These are phyloP conservation scores for Endothia cerciana DNA, from an alignment of 2,329 filamentous ascomycete species.

Conservation along the genomic window DNA sequence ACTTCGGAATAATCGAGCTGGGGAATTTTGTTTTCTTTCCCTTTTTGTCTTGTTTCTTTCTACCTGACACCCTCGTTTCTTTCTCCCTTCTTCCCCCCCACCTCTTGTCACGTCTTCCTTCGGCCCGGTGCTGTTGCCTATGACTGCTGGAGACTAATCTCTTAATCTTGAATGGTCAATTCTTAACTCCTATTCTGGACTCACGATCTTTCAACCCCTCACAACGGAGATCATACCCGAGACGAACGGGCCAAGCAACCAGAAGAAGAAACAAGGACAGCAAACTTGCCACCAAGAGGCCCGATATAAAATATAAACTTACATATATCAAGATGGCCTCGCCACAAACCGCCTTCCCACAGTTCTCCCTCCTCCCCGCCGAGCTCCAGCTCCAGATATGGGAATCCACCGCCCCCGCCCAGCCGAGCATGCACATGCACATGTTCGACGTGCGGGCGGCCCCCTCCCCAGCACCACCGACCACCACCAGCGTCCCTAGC, in stretches of 20 bases:
- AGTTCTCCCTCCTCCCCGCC: slow-evolving; percentile 31
- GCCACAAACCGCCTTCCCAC: slow-evolving; percentile 22
- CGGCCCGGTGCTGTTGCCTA: slow-evolving; percentile 15
- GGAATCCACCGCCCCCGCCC: slow-evolving; percentile 28
- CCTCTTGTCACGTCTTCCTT: neutral
- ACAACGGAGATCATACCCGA: too few species aligned
- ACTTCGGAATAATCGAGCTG: neutral
- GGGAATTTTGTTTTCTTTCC: neutral
- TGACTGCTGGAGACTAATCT: slow-evolving; percentile 5
- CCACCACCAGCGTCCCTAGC: neutral
- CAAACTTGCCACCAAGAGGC: too few species aligned
- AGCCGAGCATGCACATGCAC: slow-evolving; percentile 34
- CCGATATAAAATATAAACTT: too few species aligned
- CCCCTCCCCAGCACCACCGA: neutral
- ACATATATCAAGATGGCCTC: slow-evolving; percentile 17
- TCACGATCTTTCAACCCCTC: too few species aligned
- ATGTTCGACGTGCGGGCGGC: slow-evolving; percentile 32
- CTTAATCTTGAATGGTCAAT: slow-evolving; percentile 15
- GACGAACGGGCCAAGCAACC: neutral
- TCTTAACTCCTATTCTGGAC: neutral
- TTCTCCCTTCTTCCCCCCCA: neutral
- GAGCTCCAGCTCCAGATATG: slow-evolving; percentile 34
- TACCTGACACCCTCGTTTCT: slow-evolving; percentile 1
- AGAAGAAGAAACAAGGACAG: too few species aligned
- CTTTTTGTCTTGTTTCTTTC: slow-evolving; percentile 7